A percentile compares a stretch with the other conserved stretches of the same genome.
These are phyloP conservation scores for Henckelia pumila DNA, from an alignment of 257 asterid genomes.

Conservation along the genomic window DNA sequence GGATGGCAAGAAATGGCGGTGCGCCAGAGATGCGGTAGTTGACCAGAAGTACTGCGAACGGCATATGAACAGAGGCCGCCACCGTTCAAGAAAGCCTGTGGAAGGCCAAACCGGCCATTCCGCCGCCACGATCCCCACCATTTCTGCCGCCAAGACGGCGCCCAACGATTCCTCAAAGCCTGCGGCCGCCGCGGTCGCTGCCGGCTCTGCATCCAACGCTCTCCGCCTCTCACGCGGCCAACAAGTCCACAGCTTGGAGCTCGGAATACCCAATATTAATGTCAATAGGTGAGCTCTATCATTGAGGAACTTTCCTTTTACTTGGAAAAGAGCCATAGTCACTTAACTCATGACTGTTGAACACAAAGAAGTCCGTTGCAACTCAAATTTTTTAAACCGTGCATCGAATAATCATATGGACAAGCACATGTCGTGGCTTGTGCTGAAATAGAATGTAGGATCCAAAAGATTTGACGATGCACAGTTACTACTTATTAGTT, in stretches of 20 bases:
- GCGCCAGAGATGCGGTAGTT: slow-evolving; percentile 88
- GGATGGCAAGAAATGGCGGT: slow-evolving; percentile 99
- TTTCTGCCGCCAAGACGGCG: slow-evolving; percentile 31
- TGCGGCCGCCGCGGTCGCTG: slow-evolving; percentile 33
- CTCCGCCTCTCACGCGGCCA: slow-evolving; percentile 36
- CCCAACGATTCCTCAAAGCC: slow-evolving; percentile 34
- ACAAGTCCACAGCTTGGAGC: slow-evolving; percentile 35
- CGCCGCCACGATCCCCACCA: slow-evolving; percentile 33
- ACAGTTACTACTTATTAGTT: neutral
- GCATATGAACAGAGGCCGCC: slow-evolving; percentile 98
- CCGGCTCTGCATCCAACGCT: slow-evolving; percentile 35
- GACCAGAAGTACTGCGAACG: slow-evolving; percentile 97
- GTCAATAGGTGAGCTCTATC: neutral
- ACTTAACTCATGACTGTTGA: neutral
- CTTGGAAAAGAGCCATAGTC: neutral
- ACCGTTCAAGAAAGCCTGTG: slow-evolving; percentile 99
- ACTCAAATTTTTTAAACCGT: neutral
- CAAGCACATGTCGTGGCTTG: neutral
- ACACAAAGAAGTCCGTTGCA: neutral
- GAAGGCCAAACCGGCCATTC: slow-evolving; percentile 72
- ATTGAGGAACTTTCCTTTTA: neutral
- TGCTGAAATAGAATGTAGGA: neutral
- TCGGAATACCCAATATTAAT: slow-evolving; percentile 35
- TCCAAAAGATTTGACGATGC: neutral
- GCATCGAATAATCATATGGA: neutral